Evolutionary conservation across 2,329 filamentous ascomycete species (phyloP), one percentile per base, ranked within the genome.

Genomic region (Verticillium zaregamsianum): DNA sequence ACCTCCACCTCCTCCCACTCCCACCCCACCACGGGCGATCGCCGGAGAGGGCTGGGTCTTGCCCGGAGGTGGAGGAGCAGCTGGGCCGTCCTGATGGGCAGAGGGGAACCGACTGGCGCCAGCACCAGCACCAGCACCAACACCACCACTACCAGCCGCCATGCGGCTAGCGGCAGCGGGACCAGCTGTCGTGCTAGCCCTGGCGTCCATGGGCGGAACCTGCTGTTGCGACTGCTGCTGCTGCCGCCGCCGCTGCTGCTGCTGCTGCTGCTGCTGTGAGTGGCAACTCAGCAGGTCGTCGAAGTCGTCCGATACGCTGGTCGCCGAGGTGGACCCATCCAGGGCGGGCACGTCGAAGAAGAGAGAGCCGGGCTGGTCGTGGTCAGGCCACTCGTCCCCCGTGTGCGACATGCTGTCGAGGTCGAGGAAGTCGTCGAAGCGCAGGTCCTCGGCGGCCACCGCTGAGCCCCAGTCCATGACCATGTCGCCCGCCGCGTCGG

Each of bases 391-490:
- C 58, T 63, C 64, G 59, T 66, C 59, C 31, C 40, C 64, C 58
- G 55, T 56, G 58, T 52, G 31, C 57, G 59, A 40, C 49, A 57
- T 35, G 59, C 63, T 61, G 15, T 73, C 65, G 12, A 74, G 63
- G 5, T 65, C 61, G 59, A 72, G 58, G 1, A 78, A 69, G 11
- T 75, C 63, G 23, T 68, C 62, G 25, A 71, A 65, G 20, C 69
- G 61, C 56, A 77, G 63, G 37, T 60, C 61, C n/a, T 49, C 45
- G n/a, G 45, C 20, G 9, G 45, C 17, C 45, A 49, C 20, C 55
- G 15, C 25, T 32, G 25, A 31, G 6, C 54, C 54, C 54, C 25
- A 55, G 28, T 31, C 31, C 25, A 31, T 33, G 25, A 5, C 14
- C 31, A 32, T 32, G 54, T 31, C n/a, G 54, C 28, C 5, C 8